phyloP scores from a whole-genome alignment of 805 yeast genomes.

The Scheffersomyces amazonensis region DNA sequence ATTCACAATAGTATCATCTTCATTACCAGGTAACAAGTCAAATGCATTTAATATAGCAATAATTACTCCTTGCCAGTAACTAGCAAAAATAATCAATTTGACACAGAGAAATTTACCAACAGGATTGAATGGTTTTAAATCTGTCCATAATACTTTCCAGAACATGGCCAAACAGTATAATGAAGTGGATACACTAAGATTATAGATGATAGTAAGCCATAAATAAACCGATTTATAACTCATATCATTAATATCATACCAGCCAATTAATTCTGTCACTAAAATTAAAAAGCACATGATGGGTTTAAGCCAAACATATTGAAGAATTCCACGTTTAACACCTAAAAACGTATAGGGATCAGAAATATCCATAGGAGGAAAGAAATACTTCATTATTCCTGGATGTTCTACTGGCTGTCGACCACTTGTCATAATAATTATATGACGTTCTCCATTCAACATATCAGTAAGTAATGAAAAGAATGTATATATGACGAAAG shows the following conservation, averaged over 20 bases:
- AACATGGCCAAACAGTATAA: constrained; percentile 83
- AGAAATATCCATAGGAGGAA: constrained; percentile 67
- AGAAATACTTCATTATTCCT: constrained; percentile 28
- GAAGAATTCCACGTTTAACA: constrained; percentile 83
- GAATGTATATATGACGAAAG: constrained; percentile 92
- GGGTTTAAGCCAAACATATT: constrained; percentile 95
- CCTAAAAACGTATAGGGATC: constrained; percentile 77
- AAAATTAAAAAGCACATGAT: constrained; percentile 59
- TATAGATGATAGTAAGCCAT: constrained; percentile 70
- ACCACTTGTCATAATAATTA: constrained; percentile 69
- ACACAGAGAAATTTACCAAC: constrained; percentile 92
- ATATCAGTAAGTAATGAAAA: constrained; percentile 77
- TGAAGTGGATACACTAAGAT: constrained; percentile 76
- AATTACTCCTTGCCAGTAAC: constrained; percentile 92
- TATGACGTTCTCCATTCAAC: constrained; percentile 89
- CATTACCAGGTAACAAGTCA: constrained; percentile 39
- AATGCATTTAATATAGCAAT: constrained; percentile 51
- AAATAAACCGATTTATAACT: constrained; percentile 50
- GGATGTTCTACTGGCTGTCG: constrained; percentile 69
- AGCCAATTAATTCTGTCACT: constrained; percentile 44
- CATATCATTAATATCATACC: constrained; percentile 51
- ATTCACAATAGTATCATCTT: constrained; percentile 21
- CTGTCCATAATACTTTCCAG: constrained; percentile 86
- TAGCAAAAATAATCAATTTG: constrained; percentile 89
- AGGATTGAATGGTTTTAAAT: constrained; percentile 77